Evolutionary conservation across 306 rosid species (phyloP).

Genomic region (Begonia fuchsioides): DNA sequence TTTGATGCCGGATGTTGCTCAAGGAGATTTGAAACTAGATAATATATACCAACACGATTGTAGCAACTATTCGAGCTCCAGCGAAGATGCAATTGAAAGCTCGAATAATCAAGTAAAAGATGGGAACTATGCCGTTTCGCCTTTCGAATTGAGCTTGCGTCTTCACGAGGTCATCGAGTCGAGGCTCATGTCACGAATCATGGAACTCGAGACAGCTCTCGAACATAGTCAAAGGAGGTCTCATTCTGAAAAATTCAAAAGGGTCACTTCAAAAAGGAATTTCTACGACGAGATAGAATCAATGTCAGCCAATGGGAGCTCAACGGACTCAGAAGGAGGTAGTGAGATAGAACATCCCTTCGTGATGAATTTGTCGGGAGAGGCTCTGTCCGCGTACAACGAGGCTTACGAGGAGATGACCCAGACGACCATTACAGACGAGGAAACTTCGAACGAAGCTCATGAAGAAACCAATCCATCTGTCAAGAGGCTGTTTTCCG

Average conservation of each 20-base stretch:
- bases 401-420: constrained; percentile 1
- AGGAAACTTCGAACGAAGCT: background rate
- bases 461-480: too few relatives aligned
- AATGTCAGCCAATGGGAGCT: background rate
- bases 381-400: background rate
- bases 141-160: constrained; percentile 49
- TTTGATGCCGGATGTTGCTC: constrained; percentile 40
- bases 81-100: constrained; percentile 18
- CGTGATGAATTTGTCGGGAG: background rate
- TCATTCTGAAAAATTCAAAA: constrained; percentile 16
- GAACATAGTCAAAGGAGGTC: constrained; percentile 42
- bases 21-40: constrained; percentile 46
- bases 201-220: constrained; percentile 67
- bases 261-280: background rate
- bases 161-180: constrained; percentile 64
- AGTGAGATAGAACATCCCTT: background rate
- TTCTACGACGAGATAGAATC: background rate
- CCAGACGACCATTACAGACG: background rate
- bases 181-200: constrained; percentile 48
- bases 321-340: background rate
- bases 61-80: constrained; percentile 11
- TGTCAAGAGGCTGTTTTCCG: too few relatives aligned
- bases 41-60: constrained; percentile 9
- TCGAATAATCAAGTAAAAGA: constrained; percentile 17
- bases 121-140: constrained; percentile 53